phyloP scores from a whole-genome alignment of 768 basidiomycete genomes.

The Psilocybe tampanensis region DNA sequence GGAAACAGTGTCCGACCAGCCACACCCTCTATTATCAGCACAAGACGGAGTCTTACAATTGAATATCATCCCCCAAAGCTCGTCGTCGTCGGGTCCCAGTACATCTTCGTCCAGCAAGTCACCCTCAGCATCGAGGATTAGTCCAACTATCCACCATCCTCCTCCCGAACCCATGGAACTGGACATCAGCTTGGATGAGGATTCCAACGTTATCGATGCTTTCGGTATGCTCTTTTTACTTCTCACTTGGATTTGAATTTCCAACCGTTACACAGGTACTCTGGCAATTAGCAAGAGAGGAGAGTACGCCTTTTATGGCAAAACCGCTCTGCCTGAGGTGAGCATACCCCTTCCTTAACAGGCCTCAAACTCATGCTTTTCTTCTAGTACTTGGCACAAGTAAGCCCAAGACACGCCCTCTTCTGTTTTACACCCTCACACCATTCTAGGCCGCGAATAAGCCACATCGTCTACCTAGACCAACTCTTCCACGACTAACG shows the following conservation, averaged over 20 bases:
- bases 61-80: slow-evolving; percentile 12
- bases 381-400: slow-evolving; percentile 59
- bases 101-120: slow-evolving; percentile 29
- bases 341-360: slow-evolving; percentile 13
- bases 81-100: slow-evolving; percentile 20
- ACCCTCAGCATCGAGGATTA: slow-evolving; percentile 12
- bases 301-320: slow-evolving; percentile 59
- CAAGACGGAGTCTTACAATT: slow-evolving; percentile 26
- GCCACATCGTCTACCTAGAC: not conserved
- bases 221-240: slow-evolving; percentile 26
- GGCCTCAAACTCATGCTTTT: slow-evolving; percentile 8
- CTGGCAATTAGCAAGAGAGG: slow-evolving; percentile 53
- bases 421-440: not conserved
- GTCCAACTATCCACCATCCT: slow-evolving; percentile 11
- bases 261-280: slow-evolving; percentile 13
- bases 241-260: not conserved
- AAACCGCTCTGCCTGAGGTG: slow-evolving; percentile 72
- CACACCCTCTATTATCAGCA: slow-evolving; percentile 49
- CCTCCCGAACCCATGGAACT: slow-evolving; percentile 14
- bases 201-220: slow-evolving; percentile 43
- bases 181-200: slow-evolving; percentile 36
- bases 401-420: slow-evolving; percentile 25
- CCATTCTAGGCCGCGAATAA: slow-evolving; percentile 7
- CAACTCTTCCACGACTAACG: slow-evolving; percentile 8
- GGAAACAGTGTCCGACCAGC: slow-evolving; percentile 45